Conservation (phyloP, 345 rosid genomes). For the Corchorus capsularis region DNA sequence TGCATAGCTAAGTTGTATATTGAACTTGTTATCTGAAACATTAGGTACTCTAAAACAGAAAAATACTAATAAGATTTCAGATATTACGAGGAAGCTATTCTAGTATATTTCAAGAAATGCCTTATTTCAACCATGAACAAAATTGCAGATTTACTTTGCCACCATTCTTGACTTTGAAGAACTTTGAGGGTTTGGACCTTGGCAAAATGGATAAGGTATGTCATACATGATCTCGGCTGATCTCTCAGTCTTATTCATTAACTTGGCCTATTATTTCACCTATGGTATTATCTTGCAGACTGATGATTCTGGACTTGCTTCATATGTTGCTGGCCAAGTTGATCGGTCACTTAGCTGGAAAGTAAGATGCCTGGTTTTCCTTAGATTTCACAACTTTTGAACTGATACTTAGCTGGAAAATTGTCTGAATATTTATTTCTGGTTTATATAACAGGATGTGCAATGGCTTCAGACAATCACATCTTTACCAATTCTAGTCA, state of each 20-base stretch:
- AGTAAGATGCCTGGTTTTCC: slow-evolving; percentile 36
- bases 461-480: slow-evolving; percentile 95
- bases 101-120: slow-evolving; percentile 1
- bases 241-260: slow-evolving; percentile 10
- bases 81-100: background rate
- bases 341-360: slow-evolving; percentile 91
- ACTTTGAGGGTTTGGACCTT: slow-evolving; percentile 85
- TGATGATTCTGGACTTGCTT: slow-evolving; percentile 84
- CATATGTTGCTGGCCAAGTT: slow-evolving; percentile 84
- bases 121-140: slow-evolving; percentile 12
- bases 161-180: slow-evolving; percentile 70
- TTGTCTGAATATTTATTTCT: background rate
- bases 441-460: slow-evolving; percentile 55
- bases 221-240: background rate
- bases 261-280: background rate
- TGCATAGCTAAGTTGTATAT: background rate
- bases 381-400: background rate
- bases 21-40: background rate
- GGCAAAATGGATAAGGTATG: slow-evolving; percentile 76
- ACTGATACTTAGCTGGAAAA: background rate
- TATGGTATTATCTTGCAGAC: slow-evolving; percentile 45
- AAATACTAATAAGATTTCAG: background rate
- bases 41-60: background rate
- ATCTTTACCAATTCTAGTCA: slow-evolving; percentile 83
- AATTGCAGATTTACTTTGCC: slow-evolving; percentile 71